phyloP scores from a whole-genome alignment of 345 rosid genomes.

The Lenwebbia sp. region DNA sequence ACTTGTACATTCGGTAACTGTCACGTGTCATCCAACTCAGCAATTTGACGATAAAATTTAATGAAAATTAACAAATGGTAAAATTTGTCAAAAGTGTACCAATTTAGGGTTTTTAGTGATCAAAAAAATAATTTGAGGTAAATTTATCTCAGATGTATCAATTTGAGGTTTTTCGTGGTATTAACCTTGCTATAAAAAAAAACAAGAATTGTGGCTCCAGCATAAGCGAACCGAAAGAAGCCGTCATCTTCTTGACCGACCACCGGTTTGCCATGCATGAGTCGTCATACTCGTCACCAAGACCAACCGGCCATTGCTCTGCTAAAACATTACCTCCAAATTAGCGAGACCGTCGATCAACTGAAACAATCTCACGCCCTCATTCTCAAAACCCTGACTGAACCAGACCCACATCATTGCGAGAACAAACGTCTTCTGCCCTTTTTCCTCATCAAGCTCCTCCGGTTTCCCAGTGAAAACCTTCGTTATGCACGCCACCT shows the following conservation, averaged over 20 bases:
- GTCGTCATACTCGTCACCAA: not conserved
- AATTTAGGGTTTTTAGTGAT: no score
- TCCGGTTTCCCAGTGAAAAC: conserved; percentile 7
- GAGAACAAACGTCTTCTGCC: not conserved
- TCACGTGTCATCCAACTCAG: no score
- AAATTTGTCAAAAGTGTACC: no score
- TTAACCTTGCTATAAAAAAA: no score
- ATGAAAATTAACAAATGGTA: no score
- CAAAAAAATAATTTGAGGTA: no score
- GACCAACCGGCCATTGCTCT: not conserved
- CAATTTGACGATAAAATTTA: no score
- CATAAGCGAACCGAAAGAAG: not conserved
- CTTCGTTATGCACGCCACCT: conserved; percentile 18
- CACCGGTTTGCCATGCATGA: not conserved
- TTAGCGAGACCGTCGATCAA: conserved; percentile 8
- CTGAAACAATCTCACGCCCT: conserved; percentile 19
- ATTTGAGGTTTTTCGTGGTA: no score
- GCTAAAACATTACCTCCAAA: conserved; percentile 1
- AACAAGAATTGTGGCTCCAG: not conserved
- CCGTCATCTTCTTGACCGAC: not conserved
- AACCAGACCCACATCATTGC: not conserved
- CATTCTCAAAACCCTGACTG: conserved; percentile 5
- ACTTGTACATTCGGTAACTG: no score
- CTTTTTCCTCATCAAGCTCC: conserved; percentile 6
- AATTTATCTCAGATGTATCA: no score